Evolutionary conservation across 805 yeast species (phyloP).

Genomic region (Metschnikowia aberdeeniae): DNA sequence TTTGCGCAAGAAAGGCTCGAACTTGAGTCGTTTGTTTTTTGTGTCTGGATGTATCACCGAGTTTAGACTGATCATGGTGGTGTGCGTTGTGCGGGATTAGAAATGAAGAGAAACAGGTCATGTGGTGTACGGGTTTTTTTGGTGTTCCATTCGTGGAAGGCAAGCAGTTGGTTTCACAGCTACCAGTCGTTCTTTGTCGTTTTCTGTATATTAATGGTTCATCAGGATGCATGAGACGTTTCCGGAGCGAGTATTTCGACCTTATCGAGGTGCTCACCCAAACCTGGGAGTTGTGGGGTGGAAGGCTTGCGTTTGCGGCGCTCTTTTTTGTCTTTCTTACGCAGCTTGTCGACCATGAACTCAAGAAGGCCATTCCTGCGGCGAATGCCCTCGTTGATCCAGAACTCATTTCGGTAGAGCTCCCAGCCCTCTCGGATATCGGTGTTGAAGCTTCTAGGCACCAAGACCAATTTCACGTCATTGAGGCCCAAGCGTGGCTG

Average conservation of each 20-base stretch:
- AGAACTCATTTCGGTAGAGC: slow-evolving; percentile 84
- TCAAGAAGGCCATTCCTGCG: slow-evolving; percentile 39
- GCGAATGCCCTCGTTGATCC: slow-evolving; percentile 79
- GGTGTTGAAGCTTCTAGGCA: slow-evolving; percentile 76
- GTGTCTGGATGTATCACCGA: slow-evolving; percentile 41
- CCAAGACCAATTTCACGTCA: slow-evolving; percentile 76
- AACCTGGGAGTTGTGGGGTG: slow-evolving; percentile 6
- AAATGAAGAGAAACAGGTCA: background rate
- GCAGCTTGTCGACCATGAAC: slow-evolving; percentile 18
- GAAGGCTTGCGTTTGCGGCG: slow-evolving; percentile 24
- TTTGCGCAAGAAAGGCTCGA: slow-evolving; percentile 76
- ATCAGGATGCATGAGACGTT: slow-evolving; percentile 23
- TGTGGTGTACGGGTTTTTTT: slow-evolving; percentile 31
- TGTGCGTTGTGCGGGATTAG: background rate
- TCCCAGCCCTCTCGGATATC: slow-evolving; percentile 95
- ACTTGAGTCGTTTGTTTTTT: slow-evolving; percentile 45
- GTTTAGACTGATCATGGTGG: slow-evolving; percentile 33
- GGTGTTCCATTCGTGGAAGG: slow-evolving; percentile 29
- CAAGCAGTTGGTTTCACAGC: slow-evolving; percentile 12
- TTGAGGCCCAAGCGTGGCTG: slow-evolving; percentile 65
- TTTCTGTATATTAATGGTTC: no score
- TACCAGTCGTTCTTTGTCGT: no score
- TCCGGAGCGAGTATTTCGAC: background rate
- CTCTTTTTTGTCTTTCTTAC: slow-evolving; percentile 37
- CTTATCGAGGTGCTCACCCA: slow-evolving; percentile 10